phyloP scores from a whole-genome alignment of 805 yeast species.

The Tetrapisispora nanseiensis region DNA sequence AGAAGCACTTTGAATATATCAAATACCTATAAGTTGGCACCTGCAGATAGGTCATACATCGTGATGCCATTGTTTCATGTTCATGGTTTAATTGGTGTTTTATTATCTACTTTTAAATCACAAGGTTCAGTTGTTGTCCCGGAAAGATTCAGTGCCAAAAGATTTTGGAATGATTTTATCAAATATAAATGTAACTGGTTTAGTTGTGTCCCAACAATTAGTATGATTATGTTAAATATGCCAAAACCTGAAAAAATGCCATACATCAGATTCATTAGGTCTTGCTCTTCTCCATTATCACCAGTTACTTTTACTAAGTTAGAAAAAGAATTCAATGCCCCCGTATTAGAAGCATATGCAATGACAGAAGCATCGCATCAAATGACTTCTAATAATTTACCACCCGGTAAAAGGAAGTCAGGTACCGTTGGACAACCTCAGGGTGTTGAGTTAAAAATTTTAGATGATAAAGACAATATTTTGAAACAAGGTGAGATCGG shows the following conservation, averaged over 20 bases:
- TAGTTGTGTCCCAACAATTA: conserved; percentile 71
- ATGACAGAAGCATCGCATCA: conserved; percentile 80
- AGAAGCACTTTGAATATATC: conserved; percentile 51
- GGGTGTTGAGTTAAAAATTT: conserved; percentile 53
- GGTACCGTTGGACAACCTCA: conserved; percentile 70
- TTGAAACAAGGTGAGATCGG: conserved; percentile 48
- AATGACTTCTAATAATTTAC: conserved; percentile 62
- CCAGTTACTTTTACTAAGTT: conserved; percentile 51
- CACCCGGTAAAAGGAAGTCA: conserved; percentile 54
- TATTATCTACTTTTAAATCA: conserved; percentile 48
- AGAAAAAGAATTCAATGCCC: conserved; percentile 50
- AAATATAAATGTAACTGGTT: conserved; percentile 53
- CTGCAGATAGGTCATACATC: conserved; percentile 45
- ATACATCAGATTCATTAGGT: conserved; percentile 53
- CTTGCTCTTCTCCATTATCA: conserved; percentile 64
- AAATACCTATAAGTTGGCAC: conserved; percentile 43
- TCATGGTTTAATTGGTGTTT: conserved; percentile 61
- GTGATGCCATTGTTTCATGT: conserved; percentile 77
- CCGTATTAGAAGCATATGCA: conserved; percentile 69
- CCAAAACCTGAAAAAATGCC: conserved; percentile 43
- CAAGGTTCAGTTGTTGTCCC: conserved; percentile 59
- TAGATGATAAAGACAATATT: conserved; percentile 40
- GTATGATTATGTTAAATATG: conserved; percentile 49
- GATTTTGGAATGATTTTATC: conserved; percentile 51
- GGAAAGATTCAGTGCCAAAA: conserved; percentile 47